Evolutionary conservation across 1,284 basidiomycete genomes (phyloP), one percentile per base, ranked within the genome.

Genomic region (Singerocomus inundabilis): DNA sequence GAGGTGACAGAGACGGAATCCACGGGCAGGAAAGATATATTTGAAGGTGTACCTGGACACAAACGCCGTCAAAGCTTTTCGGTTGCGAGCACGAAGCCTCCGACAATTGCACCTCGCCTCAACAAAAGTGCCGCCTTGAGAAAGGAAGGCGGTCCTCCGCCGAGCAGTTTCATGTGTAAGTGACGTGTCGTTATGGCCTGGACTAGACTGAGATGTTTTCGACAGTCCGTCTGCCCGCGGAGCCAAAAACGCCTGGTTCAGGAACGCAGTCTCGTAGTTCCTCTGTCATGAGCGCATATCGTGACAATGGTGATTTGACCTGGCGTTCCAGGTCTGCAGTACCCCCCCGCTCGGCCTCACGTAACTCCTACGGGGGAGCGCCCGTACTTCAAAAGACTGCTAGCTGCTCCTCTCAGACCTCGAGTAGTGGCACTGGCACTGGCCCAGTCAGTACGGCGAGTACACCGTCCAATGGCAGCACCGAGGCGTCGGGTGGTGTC

Each of bases 31-130:
- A 70, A 68, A 46, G 67, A 66, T 26, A 80, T 75, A 1, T 91
- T 89, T 57, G 85, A 88, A 1, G 88, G 87, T 31, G 82, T 90
- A 2, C 88, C 88, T 2, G 90, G 90, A 1, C 89, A 91, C 62
- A 91, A 90, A 69, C 74, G 89, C 48, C 71, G 85, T 31, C 85
- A 89, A 63, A 79, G 78, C 11, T 82, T 92, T 54, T 62, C 78
- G 2, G 88, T 92, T 21, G 77, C 82, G 13, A 85, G 83, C 53
- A 76, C 77, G 6, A 60, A 52, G 54, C 72, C 81, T 8, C 89
- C 90, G 0, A 74, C 73, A 2, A 74, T 90, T 12, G 71, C 76
- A 8, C 88, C 88, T 4, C 75, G 84, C 35, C 63, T 79, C 55
- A 91, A 91, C 58, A 83, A 76, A 63, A 86, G 84, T 56, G 85